Base-by-base conservation (phyloP, 2,329 filamentous ascomycete species). In the Clarireedia paspali region DNA sequence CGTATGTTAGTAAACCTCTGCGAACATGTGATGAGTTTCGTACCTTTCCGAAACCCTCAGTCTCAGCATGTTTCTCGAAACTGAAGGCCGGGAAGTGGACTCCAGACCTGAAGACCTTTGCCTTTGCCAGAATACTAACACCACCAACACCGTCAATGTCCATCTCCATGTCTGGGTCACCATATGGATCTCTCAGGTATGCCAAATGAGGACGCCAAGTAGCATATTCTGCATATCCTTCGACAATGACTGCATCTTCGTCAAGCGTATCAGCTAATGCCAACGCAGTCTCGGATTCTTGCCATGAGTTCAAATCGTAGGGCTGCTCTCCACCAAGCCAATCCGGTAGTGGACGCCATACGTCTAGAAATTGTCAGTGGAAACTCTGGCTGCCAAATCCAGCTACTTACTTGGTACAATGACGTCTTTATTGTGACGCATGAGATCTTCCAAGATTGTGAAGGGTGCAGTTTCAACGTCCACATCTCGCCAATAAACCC, bases 161-260 rank as follows among this genome's bases (percentile, higher is more conserved):
- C 94, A 99, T 97, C 70, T 99, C 94, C 87, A 97, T 96, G 69
- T 99, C 94, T 20, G 92, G 92, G 68, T 99, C 94, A 40, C 94
- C 94, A 67, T 95, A 97, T 2, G 94, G 94, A 69, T 99, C 94
- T 58, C 94, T 87, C 6, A 99, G 82, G 70, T 99, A 99, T 44
- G 94, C 94, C 67, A 99, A 78, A 79, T 99, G 94, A 44, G 94
- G 94, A 62, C 94, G 81, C 94, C 94, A 99, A 1, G 94, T 99
- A 20, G 94, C 94, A 70, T 99, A 99, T 74, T 99, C 94, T 58
- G 94, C 94, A 69, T 99, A 99, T 17, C 94, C 94, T 73, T 99
- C 94, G 4, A 99, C 94, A 72, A 99, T 99, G 40, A 99, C 94
- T 4, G 94, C 94, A 70, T 99, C 94, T 70, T 99, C 94, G 63